Conservation (phyloP, 495 filamentous ascomycete species). For the Margaritispora aquatica region DNA sequence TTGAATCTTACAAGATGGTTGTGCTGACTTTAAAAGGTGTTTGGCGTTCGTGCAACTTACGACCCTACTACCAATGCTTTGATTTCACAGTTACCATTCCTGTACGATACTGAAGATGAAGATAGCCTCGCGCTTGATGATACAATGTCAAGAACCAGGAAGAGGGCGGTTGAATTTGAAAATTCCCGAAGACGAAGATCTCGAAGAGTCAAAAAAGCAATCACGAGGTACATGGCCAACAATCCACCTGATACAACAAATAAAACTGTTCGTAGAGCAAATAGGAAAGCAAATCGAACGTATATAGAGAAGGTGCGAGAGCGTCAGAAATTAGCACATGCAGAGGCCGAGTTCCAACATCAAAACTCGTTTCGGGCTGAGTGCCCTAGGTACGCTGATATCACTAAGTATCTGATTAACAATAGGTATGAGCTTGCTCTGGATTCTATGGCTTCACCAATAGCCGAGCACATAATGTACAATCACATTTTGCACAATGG, state of each 20-base stretch:
- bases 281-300: background rate
- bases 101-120: background rate
- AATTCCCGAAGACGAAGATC: background rate
- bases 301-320: background rate
- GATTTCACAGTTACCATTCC: background rate
- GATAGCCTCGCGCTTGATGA: background rate
- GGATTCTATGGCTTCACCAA: background rate
- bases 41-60: background rate
- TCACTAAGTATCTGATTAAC: background rate
- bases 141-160: background rate
- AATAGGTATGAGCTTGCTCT: background rate
- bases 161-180: background rate
- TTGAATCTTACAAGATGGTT: too few relatives aligned
- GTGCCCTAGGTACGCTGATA: background rate
- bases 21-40: too few relatives aligned
- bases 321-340: background rate
- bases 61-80: background rate
- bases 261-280: background rate
- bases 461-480: background rate
- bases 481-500: background rate
- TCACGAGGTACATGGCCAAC: background rate
- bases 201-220: background rate
- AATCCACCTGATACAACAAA: background rate
- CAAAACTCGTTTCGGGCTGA: background rate
- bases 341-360: background rate